Evolutionary conservation across 1,139 yeast genomes (phyloP).

Genomic region (Citeromyces siamensis): DNA sequence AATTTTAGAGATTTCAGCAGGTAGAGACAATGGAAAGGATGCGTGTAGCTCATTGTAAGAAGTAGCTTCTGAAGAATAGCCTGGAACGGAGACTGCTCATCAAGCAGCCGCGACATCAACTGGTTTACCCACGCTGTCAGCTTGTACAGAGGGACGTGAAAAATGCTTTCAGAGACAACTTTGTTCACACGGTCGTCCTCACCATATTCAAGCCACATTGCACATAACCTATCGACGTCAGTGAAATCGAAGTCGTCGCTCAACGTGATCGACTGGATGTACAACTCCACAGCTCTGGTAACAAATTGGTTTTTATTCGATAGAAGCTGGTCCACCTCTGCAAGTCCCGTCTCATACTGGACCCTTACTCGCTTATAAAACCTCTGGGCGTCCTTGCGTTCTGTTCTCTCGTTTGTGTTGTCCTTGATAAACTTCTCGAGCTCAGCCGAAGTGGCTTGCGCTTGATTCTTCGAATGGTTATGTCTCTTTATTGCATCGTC

Average conservation of each 20-base stretch:
- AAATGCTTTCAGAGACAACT: slow-evolving; percentile 21
- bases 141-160: slow-evolving; percentile 39
- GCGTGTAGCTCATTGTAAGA: slow-evolving; percentile 35
- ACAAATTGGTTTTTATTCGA: slow-evolving; percentile 31
- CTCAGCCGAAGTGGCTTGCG: slow-evolving; percentile 33
- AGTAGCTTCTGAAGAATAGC: slow-evolving; percentile 35
- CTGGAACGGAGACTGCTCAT: slow-evolving; percentile 42
- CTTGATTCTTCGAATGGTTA: slow-evolving; percentile 24
- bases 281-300: slow-evolving; percentile 45
- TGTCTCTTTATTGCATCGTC: slow-evolving; percentile 32
- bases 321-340: slow-evolving; percentile 27
- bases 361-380: slow-evolving; percentile 34
- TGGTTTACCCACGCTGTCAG: slow-evolving; percentile 80
- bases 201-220: slow-evolving; percentile 71
- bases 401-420: slow-evolving; percentile 25
- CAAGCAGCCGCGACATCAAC: slow-evolving; percentile 56
- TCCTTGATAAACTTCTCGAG: slow-evolving; percentile 31
- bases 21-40: slow-evolving; percentile 74
- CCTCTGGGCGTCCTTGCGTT: slow-evolving; percentile 36
- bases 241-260: slow-evolving; percentile 28
- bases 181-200: slow-evolving; percentile 27
- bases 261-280: slow-evolving; percentile 37
- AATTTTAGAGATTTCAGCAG: slow-evolving; percentile 45
- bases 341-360: slow-evolving; percentile 36
- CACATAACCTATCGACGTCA: slow-evolving; percentile 66